Percentiles rank a stretch among this genome's conserved stretches.
These are phyloP conservation scores for Lyophyllum atratum DNA, from an alignment of 768 basidiomycete species.

Conservation along the genomic window DNA sequence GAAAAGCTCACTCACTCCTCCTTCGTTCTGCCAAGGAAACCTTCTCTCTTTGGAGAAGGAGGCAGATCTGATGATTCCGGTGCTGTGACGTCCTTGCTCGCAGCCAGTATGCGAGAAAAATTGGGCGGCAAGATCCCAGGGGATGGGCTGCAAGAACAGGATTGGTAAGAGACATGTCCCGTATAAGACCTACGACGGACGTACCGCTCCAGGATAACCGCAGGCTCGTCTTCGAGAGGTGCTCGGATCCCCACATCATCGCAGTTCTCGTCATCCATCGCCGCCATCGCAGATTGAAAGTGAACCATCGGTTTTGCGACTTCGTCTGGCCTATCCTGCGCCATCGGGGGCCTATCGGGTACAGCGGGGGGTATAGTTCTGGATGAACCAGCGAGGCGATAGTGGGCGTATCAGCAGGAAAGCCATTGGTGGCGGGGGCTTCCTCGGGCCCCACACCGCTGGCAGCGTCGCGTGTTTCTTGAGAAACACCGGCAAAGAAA, in stretches of 20 bases:
- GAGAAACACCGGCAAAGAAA: too few species aligned
- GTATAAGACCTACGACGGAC: background rate
- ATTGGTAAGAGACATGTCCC: background rate
- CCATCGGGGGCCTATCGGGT: background rate
- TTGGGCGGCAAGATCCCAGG: background rate
- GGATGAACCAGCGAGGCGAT: background rate
- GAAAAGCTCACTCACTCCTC: background rate
- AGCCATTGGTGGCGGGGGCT: background rate
- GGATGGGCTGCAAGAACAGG: background rate
- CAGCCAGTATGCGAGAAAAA: background rate
- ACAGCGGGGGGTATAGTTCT: background rate
- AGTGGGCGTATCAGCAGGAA: background rate
- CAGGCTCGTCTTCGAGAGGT: background rate
- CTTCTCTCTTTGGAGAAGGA: background rate
- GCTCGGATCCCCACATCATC: background rate
- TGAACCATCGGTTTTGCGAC: background rate
- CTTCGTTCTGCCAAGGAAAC: background rate
- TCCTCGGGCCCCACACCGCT: too few species aligned
- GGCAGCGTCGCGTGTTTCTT: too few species aligned
- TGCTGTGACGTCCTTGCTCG: background rate
- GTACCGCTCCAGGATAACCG: background rate
- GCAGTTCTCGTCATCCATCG: background rate
- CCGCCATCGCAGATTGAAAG: background rate
- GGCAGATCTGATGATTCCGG: background rate
- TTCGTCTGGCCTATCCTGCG: background rate